Conservation (phyloP, 371 early-diverging fungal species). For the Thermomucor indicae-seudaticae region DNA sequence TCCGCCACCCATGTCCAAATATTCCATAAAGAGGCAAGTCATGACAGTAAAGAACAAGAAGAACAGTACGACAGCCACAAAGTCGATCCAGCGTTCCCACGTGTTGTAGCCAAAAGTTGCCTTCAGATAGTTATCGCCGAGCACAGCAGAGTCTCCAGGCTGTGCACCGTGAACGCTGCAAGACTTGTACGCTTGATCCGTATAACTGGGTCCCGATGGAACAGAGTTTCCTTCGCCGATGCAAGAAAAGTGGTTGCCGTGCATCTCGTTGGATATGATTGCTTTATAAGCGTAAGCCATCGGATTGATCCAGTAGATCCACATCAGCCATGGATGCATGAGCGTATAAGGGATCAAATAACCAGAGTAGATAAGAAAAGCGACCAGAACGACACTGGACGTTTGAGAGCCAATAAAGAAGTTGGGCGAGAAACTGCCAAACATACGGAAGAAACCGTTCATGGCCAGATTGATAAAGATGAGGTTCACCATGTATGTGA, state of each 20-base stretch:
- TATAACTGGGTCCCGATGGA: constrained; percentile 43
- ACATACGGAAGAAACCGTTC: constrained; percentile 60
- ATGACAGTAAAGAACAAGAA: constrained; percentile 47
- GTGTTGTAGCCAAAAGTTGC: constrained; percentile 36
- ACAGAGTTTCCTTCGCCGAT: constrained; percentile 32
- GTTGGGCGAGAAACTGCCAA: constrained; percentile 53
- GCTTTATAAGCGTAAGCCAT: constrained; percentile 66
- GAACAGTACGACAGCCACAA: constrained; percentile 55
- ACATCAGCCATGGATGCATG: constrained; percentile 72
- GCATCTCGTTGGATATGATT: constrained; percentile 64
- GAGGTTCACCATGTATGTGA: constrained; percentile 46
- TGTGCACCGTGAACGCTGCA: constrained; percentile 48
- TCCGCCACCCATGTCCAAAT: constrained; percentile 44
- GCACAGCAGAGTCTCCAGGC: constrained; percentile 42
- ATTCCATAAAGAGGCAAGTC: constrained; percentile 54
- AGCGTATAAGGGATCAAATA: constrained; percentile 50
- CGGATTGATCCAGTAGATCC: constrained; percentile 71
- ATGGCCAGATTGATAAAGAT: constrained; percentile 46
- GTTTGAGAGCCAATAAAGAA: constrained; percentile 55
- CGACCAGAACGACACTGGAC: constrained; percentile 50
- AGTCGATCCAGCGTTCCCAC: constrained; percentile 54
- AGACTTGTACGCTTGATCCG: constrained; percentile 42
- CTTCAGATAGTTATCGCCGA: constrained; percentile 50
- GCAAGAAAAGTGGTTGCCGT: constrained; percentile 30
- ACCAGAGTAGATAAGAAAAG: constrained; percentile 57